Base-by-base conservation (phyloP, 768 basidiomycete species). In the Podaxis mareebaensis region DNA sequence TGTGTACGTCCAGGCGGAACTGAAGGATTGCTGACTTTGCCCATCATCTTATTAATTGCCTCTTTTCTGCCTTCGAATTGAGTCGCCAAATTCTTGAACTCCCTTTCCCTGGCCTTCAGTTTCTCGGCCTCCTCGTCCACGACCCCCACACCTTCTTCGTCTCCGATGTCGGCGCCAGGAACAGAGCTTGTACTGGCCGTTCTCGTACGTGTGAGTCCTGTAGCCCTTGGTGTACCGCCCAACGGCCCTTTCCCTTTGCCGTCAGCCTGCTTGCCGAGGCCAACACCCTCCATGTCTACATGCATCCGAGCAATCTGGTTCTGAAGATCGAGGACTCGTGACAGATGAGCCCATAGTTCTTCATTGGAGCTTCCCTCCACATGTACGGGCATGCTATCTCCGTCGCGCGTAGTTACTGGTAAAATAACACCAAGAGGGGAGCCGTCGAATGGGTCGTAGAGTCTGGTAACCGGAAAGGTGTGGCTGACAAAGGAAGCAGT, bases 221-320 rank as follows among this genome's bases (percentile, higher is more conserved):
- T 12, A 44, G 40, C 28, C 30, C 55, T 60, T 13, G 66, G 64
- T 36, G 62, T 30, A 40, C 26, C 61, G 36, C 59, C 64, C 51
- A 67, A 39, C 5, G 36, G 40, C 30, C 64, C 54, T 48, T 68
- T 66, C 13, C 68, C 65, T 58, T 17, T 76, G 13, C 72, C 60
- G 63, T 78, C 73, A 42, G 67, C 63, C 64, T 71, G 67, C 58
- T 75, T 74, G 44, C 76, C 67, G 36, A 74, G 66, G 1, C 86
- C 85, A 52, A 89, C 80, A 44, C 82, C 82, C 71, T 93, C 91
- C 89, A 93, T 90, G 26, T 88, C 85, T 10, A 87, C 74, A 70
- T 92, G 91, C 83, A 90, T 85, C 66, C 76, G 78, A 4, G 91
- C 86, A 38, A 93, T 85, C 66, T 90, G 85, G 60, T 82, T 85